Evolutionary conservation across 495 filamentous ascomycete genomes (phyloP).

Genomic region (Penicillium cinerascens): DNA sequence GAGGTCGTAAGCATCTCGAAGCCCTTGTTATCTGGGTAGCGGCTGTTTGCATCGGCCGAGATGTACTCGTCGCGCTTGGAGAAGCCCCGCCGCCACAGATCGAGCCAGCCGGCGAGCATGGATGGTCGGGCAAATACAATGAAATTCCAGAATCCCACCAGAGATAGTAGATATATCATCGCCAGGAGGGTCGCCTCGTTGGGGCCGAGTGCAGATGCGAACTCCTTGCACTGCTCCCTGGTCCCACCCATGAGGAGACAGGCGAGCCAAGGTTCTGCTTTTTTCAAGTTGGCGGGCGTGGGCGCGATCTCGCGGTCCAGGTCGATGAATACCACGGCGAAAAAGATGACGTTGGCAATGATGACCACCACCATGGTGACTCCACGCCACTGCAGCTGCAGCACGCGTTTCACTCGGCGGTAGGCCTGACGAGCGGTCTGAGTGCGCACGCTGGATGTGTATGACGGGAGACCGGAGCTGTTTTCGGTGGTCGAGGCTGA

Average conservation of each 20-base stretch:
- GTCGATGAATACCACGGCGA: conserved; percentile 84
- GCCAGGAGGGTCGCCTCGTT: conserved; percentile 75
- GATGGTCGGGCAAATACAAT: conserved; percentile 74
- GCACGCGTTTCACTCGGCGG: conserved; percentile 74
- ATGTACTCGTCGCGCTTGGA: conserved; percentile 68
- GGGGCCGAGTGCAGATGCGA: conserved; percentile 51
- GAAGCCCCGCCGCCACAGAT: conserved; percentile 53
- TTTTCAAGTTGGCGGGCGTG: conserved; percentile 48
- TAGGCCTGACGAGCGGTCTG: conserved; percentile 86
- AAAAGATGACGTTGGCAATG: conserved; percentile 84
- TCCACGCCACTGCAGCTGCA: conserved; percentile 93
- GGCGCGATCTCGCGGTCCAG: conserved; percentile 66
- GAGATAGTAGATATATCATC: conserved; percentile 73
- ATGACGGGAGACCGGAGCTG: conserved; percentile 72
- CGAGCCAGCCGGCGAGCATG: conserved; percentile 81
- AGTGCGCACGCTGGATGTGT: conserved; percentile 74
- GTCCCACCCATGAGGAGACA: conserved; percentile 64
- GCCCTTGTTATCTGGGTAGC: conserved; percentile 61
- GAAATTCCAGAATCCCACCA: conserved; percentile 83
- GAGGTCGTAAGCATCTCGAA: conserved; percentile 74
- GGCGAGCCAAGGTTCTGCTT: conserved; percentile 62
- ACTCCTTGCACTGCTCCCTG: conserved; percentile 59
- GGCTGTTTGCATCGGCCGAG: conserved; percentile 71
- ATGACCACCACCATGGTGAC: conserved; percentile 84
- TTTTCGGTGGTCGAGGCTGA: conserved; percentile 55